These are phyloP conservation scores for Penicillium sp. DNA, from an alignment of 2,329 filamentous ascomycete genomes.

Conservation along the genomic window DNA sequence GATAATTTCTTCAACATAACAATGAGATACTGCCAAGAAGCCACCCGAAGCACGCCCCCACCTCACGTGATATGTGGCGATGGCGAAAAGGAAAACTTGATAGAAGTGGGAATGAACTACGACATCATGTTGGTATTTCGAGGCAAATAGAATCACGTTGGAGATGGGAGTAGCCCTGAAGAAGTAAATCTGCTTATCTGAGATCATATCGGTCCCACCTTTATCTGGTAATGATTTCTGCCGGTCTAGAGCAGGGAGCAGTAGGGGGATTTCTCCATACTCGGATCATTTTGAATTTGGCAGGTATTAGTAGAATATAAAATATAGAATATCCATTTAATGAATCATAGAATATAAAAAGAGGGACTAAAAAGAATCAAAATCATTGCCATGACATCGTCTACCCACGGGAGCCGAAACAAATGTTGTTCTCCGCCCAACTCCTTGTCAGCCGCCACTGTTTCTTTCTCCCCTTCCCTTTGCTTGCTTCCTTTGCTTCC, in stretches of 20 bases:
- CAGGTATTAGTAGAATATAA: background rate
- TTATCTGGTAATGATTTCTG: slow-evolving; percentile 1
- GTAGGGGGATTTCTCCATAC: background rate
- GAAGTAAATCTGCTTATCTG: background rate
- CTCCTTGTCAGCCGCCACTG: slow-evolving; percentile 35
- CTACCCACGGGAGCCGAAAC: slow-evolving; percentile 12
- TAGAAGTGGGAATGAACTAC: background rate
- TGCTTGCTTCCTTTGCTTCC: slow-evolving; percentile 20
- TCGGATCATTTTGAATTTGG: background rate
- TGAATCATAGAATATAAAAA: background rate
- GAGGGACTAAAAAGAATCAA: background rate
- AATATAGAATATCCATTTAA: no score
- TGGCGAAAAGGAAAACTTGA: background rate
- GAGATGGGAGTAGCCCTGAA: no score
- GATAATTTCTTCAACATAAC: background rate
- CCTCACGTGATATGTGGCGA: slow-evolving; percentile 19
- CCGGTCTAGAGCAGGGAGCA: background rate
- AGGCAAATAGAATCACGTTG: background rate
- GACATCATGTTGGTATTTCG: background rate
- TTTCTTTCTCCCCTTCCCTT: slow-evolving; percentile 20
- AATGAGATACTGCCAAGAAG: slow-evolving; percentile 5
- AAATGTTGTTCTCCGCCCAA: slow-evolving; percentile 32
- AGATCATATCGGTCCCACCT: slow-evolving; percentile 1
- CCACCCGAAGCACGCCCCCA: slow-evolving; percentile 9
- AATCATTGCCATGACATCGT: slow-evolving; percentile 5